Percentiles rank a stretch among this genome's conserved stretches.
phyloP scores from a whole-genome alignment of 2,329 filamentous ascomycete genomes.

The Apiospora koreana region DNA sequence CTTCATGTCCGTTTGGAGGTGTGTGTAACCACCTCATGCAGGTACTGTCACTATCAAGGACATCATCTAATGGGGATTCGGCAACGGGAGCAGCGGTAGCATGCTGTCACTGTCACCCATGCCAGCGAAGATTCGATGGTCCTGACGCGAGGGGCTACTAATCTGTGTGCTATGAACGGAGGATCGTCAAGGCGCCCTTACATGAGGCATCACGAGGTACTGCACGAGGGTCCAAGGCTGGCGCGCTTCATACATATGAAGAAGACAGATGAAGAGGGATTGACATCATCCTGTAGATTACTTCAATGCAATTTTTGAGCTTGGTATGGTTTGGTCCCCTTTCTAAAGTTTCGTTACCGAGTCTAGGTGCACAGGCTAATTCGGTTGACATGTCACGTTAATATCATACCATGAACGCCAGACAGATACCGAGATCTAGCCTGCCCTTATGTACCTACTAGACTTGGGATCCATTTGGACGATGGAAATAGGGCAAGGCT shows the following conservation, averaged over 20 bases:
- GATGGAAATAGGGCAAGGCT: neutral
- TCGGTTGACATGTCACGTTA: neutral
- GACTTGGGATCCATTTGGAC: neutral
- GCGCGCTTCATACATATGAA: neutral
- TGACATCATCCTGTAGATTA: conserved; percentile 2
- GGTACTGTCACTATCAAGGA: conserved; percentile 3
- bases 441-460: too few species aligned
- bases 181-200: neutral
- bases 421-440: neutral
- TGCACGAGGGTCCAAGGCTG: neutral
- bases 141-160: neutral
- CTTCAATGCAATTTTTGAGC: neutral
- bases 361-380: neutral
- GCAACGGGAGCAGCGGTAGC: neutral
- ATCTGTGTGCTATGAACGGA: neutral
- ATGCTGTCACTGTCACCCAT: neutral
- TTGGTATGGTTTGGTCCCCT: neutral
- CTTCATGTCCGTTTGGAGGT: neutral
- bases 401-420: neutral
- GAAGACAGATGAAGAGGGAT: neutral
- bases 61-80: neutral
- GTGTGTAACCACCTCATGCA: neutral
- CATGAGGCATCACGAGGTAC: neutral
- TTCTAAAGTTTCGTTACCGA: neutral
- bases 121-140: neutral